Conservation (phyloP, 179 eudicot genomes). For the Beta lomatogona region DNA sequence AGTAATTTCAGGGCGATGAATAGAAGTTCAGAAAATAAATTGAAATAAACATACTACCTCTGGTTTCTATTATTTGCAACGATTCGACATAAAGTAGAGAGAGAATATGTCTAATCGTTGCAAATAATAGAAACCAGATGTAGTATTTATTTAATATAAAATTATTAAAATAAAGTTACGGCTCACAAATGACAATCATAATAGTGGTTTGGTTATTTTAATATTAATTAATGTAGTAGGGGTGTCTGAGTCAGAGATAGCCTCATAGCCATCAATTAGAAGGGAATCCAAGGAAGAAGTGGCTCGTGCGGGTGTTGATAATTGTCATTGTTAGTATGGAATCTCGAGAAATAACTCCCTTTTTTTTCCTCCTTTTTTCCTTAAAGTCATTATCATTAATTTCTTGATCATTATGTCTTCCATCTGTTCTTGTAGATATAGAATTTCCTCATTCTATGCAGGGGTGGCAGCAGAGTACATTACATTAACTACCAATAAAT, state of each 20-base stretch:
- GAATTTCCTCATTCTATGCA: not conserved
- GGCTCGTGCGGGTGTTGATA: slow-evolving; percentile 46
- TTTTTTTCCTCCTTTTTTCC: not conserved
- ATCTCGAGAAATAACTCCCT: slow-evolving; percentile 28
- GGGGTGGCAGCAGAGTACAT: not conserved
- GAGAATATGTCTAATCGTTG: no score
- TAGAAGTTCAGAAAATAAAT: no score
- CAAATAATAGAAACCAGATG: no score
- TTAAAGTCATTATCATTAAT: no score
- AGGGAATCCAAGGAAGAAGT: slow-evolving; percentile 42
- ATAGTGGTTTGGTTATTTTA: no score
- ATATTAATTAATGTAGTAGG: slow-evolving; percentile 5
- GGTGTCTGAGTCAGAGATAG: slow-evolving; percentile 18
- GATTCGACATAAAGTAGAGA: no score
- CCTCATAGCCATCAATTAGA: slow-evolving; percentile 7
- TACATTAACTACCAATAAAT: slow-evolving; percentile 21
- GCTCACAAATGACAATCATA: slow-evolving; percentile 3
- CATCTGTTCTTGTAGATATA: not conserved
- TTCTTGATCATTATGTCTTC: not conserved
- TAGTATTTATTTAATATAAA: no score
- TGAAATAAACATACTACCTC: no score
- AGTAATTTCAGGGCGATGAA: no score
- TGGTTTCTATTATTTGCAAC: no score
- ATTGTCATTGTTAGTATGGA: slow-evolving; percentile 27
- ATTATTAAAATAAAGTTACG: slow-evolving; percentile 27